Conservation (phyloP, 768 basidiomycete genomes). For the Arthromyces matolae region DNA sequence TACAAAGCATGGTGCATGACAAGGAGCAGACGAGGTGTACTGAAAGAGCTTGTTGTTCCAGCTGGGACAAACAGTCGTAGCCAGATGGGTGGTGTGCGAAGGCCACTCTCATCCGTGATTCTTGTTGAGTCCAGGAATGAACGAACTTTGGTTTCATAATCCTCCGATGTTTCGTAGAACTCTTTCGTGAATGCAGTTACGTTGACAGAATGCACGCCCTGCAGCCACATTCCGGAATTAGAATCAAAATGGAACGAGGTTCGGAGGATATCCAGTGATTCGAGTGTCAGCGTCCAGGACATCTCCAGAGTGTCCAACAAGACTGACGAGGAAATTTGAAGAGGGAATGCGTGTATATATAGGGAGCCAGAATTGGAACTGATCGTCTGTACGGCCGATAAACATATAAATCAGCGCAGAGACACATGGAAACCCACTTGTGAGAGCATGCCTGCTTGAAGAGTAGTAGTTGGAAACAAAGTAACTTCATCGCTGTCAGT, state of each 20-base stretch:
- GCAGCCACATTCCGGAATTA: conserved; percentile 31
- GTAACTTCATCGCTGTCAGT: conserved; percentile 27
- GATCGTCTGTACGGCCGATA: conserved; percentile 22
- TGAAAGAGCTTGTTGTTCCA: background rate
- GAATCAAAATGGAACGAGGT: conserved; percentile 44
- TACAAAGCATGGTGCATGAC: conserved; percentile 48
- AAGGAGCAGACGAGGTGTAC: conserved; percentile 28
- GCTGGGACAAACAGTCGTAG: conserved; percentile 26
- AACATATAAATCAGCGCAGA: background rate
- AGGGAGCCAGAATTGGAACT: conserved; percentile 23
- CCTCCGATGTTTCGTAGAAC: conserved; percentile 13
- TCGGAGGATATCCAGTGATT: conserved; percentile 37
- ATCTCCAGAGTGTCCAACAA: conserved; percentile 26
- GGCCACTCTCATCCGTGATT: conserved; percentile 19
- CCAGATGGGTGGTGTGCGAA: conserved; percentile 29
- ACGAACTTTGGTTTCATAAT: conserved; percentile 17
- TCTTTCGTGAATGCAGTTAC: conserved; percentile 20
- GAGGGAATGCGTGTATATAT: conserved; percentile 31
- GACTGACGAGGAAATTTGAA: conserved; percentile 17
- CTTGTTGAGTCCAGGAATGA: conserved; percentile 17
- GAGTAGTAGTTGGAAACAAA: conserved; percentile 37
- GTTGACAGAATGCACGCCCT: conserved; percentile 24
- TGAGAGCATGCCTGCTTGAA: conserved; percentile 49
- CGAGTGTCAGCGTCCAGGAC: conserved; percentile 34
- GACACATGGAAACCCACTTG: conserved; percentile 39